Conservation (phyloP, 2,329 filamentous ascomycete species). For the Aspergillus carbonarius region DNA sequence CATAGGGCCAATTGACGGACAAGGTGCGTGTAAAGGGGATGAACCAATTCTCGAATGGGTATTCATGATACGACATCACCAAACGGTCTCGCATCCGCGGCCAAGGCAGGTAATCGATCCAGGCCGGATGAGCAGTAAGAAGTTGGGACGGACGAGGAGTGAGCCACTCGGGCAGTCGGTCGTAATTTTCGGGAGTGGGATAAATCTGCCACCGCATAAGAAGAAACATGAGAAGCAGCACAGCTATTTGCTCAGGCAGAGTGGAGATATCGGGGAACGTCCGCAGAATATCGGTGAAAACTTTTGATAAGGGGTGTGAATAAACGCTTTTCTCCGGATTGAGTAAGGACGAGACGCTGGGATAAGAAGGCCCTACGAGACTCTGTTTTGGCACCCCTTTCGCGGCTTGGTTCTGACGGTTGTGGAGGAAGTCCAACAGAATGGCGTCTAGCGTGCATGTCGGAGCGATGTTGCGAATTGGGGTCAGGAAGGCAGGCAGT, state of each 20-base stretch:
- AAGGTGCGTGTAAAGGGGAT: slow-evolving; percentile 76
- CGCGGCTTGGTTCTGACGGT: slow-evolving; percentile 64
- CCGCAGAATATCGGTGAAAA: slow-evolving; percentile 80
- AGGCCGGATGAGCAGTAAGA: slow-evolving; percentile 68
- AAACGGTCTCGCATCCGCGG: slow-evolving; percentile 71
- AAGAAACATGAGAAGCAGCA: slow-evolving; percentile 83
- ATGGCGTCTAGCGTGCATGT: slow-evolving; percentile 77
- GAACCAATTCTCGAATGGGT: slow-evolving; percentile 78
- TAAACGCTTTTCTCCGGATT: slow-evolving; percentile 64
- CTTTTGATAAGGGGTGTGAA: slow-evolving; percentile 75
- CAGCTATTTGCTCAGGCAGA: slow-evolving; percentile 79
- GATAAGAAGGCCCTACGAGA: slow-evolving; percentile 74
- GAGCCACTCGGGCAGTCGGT: slow-evolving; percentile 72
- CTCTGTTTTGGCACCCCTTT: slow-evolving; percentile 65
- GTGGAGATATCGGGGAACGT: slow-evolving; percentile 77
- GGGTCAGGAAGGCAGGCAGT: slow-evolving; percentile 37
- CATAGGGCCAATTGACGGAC: slow-evolving; percentile 81
- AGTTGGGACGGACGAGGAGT: slow-evolving; percentile 67
- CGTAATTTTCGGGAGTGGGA: slow-evolving; percentile 75
- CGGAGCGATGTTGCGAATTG: slow-evolving; percentile 61
- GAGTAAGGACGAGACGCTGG: slow-evolving; percentile 74
- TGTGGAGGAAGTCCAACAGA: slow-evolving; percentile 74
- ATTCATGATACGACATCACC: slow-evolving; percentile 54
- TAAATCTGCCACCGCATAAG: slow-evolving; percentile 82
- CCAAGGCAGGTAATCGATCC: slow-evolving; percentile 82